Evolutionary conservation across 352 stramenopile species (phyloP).

Genomic region (Plasmopara muralis): DNA sequence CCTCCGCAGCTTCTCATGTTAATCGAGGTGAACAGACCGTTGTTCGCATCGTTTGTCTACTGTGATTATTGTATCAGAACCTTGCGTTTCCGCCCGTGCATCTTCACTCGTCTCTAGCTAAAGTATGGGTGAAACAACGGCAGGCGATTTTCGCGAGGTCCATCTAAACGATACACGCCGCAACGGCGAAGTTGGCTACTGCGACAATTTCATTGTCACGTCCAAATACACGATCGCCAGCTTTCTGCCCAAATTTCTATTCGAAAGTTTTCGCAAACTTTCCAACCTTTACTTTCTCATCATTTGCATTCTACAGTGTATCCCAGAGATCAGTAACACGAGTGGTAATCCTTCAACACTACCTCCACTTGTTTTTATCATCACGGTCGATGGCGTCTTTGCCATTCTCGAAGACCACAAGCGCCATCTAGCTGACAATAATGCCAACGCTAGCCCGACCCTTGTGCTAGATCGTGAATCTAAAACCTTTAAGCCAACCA

Average conservation of each 20-base stretch:
- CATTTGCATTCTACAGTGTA: slow-evolving; percentile 83
- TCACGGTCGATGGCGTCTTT: slow-evolving; percentile 86
- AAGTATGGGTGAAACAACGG: slow-evolving; percentile 19
- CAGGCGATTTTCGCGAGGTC: slow-evolving; percentile 48
- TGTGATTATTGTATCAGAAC: neutral
- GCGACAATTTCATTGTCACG: slow-evolving; percentile 87
- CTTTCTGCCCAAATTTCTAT: slow-evolving; percentile 89
- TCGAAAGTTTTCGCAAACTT: slow-evolving; percentile 87
- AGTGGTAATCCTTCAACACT: slow-evolving; percentile 79
- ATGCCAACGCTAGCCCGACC: slow-evolving; percentile 71
- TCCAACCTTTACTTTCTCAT: slow-evolving; percentile 92
- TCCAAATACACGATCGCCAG: slow-evolving; percentile 87
- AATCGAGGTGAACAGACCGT: neutral
- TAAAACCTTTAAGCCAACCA: slow-evolving; percentile 43
- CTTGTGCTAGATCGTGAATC: slow-evolving; percentile 43
- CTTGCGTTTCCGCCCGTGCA: neutral
- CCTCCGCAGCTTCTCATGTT: slow-evolving; percentile 10
- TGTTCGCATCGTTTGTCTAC: neutral
- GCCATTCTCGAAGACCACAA: slow-evolving; percentile 84
- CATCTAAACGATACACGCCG: slow-evolving; percentile 47
- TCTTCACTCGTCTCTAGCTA: slow-evolving; percentile 4
- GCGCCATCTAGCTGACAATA: slow-evolving; percentile 71
- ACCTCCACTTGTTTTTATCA: slow-evolving; percentile 86
- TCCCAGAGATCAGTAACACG: slow-evolving; percentile 89
- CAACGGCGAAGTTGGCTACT: slow-evolving; percentile 59